phyloP scores from a whole-genome alignment of 1,139 yeast species.

The Hyphopichia wangnamkhiaoensis region DNA sequence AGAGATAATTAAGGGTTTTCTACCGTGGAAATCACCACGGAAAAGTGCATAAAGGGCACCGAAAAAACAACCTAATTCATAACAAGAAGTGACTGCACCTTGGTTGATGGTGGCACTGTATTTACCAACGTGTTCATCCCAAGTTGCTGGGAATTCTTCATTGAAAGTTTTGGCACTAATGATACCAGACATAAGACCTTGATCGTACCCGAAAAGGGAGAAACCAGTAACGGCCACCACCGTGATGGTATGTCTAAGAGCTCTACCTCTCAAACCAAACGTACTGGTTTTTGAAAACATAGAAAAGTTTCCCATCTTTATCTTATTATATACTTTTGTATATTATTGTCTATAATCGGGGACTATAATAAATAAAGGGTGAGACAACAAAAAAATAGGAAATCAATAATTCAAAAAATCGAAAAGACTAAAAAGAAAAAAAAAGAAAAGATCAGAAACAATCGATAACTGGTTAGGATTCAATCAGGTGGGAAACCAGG shows the following conservation, averaged over 20 bases:
- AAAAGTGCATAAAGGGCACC: slow-evolving; percentile 25
- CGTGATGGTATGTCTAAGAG: slow-evolving; percentile 49
- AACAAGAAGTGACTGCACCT: slow-evolving; percentile 72
- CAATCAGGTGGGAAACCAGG: too few species aligned
- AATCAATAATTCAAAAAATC: background rate
- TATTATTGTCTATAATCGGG: background rate
- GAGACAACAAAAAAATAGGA: too few species aligned
- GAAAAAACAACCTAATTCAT: slow-evolving; percentile 73
- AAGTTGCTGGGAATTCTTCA: slow-evolving; percentile 56
- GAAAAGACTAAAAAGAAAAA: background rate
- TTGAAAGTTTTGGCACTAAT: slow-evolving; percentile 63
- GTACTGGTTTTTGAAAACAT: slow-evolving; percentile 45
- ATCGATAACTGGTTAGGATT: too few species aligned
- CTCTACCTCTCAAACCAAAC: slow-evolving; percentile 52
- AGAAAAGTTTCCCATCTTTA: background rate
- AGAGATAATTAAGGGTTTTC: slow-evolving; percentile 40
- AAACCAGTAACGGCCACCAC: slow-evolving; percentile 64
- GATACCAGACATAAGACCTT: slow-evolving; percentile 74
- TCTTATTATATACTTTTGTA: too few species aligned
- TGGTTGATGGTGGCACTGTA: slow-evolving; percentile 49
- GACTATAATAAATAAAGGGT: background rate
- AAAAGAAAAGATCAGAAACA: too few species aligned
- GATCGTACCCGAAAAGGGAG: slow-evolving; percentile 74
- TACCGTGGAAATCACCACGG: slow-evolving; percentile 48
- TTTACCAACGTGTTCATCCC: slow-evolving; percentile 19